Evolutionary conservation across 345 rosid genomes (phyloP).

Genomic region (Boechera retrofracta): DNA sequence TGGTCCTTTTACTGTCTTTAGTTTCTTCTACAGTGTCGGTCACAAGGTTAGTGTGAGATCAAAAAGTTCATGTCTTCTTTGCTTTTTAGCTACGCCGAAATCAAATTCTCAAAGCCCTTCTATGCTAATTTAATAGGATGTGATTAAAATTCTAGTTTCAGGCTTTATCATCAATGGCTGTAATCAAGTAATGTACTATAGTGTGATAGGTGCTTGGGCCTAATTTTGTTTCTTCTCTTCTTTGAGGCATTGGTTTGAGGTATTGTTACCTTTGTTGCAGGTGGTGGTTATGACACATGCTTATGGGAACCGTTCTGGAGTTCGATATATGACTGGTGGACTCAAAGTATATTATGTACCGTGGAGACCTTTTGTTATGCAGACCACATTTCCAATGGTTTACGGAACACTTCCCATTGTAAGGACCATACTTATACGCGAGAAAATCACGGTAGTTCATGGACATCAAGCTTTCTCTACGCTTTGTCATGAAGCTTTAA

Average conservation of each 20-base stretch:
- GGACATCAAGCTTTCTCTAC: conserved; percentile 99
- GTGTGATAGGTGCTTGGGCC: not conserved
- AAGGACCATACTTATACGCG: conserved; percentile 78
- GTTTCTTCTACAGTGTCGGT: not conserved
- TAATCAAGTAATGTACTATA: not conserved
- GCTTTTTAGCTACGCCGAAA: too few relatives aligned
- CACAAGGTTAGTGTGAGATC: not conserved
- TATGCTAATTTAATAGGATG: too few relatives aligned
- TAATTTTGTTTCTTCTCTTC: not conserved
- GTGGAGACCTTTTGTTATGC: conserved; percentile 86
- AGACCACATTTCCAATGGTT: conserved; percentile 80
- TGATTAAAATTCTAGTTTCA: not conserved
- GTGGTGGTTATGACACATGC: conserved; percentile 98
- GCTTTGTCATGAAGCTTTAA: conserved; percentile 91
- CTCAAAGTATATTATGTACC: conserved; percentile 92
- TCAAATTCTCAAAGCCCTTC: too few relatives aligned
- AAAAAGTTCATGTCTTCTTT: too few relatives aligned
- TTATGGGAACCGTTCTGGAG: conserved; percentile 85
- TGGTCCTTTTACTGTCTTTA: not conserved
- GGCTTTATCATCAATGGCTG: not conserved
- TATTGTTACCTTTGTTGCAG: conserved; percentile 48
- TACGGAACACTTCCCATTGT: conserved; percentile 84
- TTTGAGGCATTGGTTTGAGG: not conserved
- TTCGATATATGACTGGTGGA: conserved; percentile 87
- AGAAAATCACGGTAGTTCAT: conserved; percentile 36